Evolutionary conservation across 2,329 filamentous ascomycete species (phyloP).

Genomic region (Aspergillus pseudoviridinutans): DNA sequence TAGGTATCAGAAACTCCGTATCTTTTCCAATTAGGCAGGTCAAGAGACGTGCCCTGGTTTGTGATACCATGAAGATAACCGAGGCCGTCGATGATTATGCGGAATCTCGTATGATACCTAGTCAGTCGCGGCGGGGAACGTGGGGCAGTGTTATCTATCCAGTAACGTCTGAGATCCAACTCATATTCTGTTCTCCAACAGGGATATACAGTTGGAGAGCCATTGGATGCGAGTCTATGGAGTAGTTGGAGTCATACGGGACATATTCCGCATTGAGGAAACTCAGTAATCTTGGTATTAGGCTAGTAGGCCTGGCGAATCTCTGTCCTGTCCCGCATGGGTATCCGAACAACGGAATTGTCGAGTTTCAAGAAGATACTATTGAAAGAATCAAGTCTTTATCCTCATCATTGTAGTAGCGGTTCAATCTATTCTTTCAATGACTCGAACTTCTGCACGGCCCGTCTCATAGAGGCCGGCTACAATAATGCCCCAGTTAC

Average conservation of each 20-base stretch:
- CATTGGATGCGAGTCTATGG: not conserved
- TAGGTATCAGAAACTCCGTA: not conserved
- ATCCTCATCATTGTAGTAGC: not conserved
- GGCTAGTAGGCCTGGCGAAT: not conserved
- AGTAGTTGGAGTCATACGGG: not conserved
- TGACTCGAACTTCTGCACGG: not conserved
- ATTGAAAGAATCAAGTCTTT: not conserved
- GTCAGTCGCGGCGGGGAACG: not conserved
- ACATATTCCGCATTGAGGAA: not conserved
- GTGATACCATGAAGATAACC: not conserved
- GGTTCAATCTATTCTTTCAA: not conserved
- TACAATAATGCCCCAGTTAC: not conserved
- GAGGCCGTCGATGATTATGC: not conserved
- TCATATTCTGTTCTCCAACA: not conserved
- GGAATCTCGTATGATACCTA: too few species aligned
- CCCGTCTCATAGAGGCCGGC: not conserved
- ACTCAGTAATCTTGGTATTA: not conserved
- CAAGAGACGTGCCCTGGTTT: not conserved
- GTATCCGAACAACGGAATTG: not conserved
- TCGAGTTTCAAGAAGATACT: not conserved
- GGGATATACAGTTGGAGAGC: not conserved
- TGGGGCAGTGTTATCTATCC: not conserved
- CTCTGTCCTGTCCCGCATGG: not conserved
- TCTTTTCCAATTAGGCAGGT: not conserved
- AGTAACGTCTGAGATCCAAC: not conserved